Percentiles rank a stretch among this genome's conserved stretches.
Evolutionary conservation across 805 yeast species (phyloP).

Genomic region (Ogataea trehaloabstinens): DNA sequence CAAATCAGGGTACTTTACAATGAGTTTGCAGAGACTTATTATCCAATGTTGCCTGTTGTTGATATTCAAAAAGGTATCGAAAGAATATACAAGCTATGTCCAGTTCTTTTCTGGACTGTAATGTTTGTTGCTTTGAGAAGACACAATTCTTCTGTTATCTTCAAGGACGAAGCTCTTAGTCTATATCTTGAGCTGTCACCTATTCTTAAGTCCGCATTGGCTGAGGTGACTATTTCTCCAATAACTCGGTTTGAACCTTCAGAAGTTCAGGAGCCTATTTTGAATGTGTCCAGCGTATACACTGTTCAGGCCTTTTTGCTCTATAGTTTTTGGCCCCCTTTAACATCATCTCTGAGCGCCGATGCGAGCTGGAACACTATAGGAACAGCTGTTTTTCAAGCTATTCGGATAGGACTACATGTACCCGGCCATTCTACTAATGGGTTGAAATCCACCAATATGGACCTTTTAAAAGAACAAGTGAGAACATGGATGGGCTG

Average conservation of each 20-base stretch:
- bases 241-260: conserved; percentile 80
- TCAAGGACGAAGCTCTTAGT: conserved; percentile 28
- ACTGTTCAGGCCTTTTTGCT: conserved; percentile 90
- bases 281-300: conserved; percentile 87
- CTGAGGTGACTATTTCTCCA: conserved; percentile 88
- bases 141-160: conserved; percentile 32
- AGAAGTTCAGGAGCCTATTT: conserved; percentile 74
- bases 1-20: conserved; percentile 60
- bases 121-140: conserved; percentile 82
- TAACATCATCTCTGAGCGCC: conserved; percentile 90
- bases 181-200: conserved; percentile 65
- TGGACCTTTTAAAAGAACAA: conserved; percentile 65
- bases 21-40: conserved; percentile 77
- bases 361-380: conserved; percentile 95
- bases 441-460: conserved; percentile 44
- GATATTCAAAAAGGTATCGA: conserved; percentile 84
- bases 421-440: conserved; percentile 63
- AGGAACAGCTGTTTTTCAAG: conserved; percentile 90
- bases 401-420: conserved; percentile 87
- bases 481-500: conserved; percentile 91
- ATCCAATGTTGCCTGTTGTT: conserved; percentile 83
- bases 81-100: conserved; percentile 71
- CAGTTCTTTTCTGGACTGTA: conserved; percentile 91
- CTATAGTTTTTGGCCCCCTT: conserved; percentile 94
- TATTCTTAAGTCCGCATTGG: conserved; percentile 69